These are phyloP conservation scores for Yamadazyma atmosphaerica DNA, from an alignment of 1,139 yeast species.

Conservation along the genomic window DNA sequence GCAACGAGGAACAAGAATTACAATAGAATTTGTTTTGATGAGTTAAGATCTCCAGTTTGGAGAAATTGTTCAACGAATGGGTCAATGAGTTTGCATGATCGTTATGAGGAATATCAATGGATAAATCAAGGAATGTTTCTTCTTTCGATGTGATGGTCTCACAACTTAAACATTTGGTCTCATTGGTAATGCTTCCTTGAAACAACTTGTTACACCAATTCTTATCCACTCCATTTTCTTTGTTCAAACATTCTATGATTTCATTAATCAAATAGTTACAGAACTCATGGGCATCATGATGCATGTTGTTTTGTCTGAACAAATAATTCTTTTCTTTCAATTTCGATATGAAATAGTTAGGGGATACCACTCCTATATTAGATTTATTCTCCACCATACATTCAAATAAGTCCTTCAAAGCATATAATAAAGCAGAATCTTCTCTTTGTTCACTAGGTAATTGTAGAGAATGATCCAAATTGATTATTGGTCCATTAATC, in stretches of 20 bases:
- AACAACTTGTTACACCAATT: constrained; percentile 72
- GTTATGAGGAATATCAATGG: constrained; percentile 77
- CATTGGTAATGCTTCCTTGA: constrained; percentile 83
- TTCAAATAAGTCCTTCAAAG: constrained; percentile 84
- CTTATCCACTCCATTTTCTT: constrained; percentile 29
- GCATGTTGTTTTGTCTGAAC: constrained; percentile 85
- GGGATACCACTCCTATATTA: constrained; percentile 82
- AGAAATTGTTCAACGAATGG: constrained; percentile 73
- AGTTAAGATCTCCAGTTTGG: constrained; percentile 80
- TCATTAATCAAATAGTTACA: constrained; percentile 82
- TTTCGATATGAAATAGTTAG: constrained; percentile 68
- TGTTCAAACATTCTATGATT: constrained; percentile 68
- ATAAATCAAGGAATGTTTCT: constrained; percentile 83
- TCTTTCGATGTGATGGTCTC: constrained; percentile 83
- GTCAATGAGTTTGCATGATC: constrained; percentile 67
- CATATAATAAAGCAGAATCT: constrained; percentile 61
- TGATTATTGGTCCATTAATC: constrained; percentile 79
- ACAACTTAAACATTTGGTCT: constrained; percentile 87
- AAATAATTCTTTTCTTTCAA: constrained; percentile 80
- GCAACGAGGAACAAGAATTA: constrained; percentile 85
- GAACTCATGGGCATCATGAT: constrained; percentile 98
- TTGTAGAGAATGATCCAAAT: constrained; percentile 66
- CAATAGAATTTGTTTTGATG: constrained; percentile 92
- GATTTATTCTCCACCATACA: constrained; percentile 72
- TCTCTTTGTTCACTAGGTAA: constrained; percentile 43